Conservation (phyloP, 495 filamentous ascomycete genomes). For the Penicillium parvum region DNA sequence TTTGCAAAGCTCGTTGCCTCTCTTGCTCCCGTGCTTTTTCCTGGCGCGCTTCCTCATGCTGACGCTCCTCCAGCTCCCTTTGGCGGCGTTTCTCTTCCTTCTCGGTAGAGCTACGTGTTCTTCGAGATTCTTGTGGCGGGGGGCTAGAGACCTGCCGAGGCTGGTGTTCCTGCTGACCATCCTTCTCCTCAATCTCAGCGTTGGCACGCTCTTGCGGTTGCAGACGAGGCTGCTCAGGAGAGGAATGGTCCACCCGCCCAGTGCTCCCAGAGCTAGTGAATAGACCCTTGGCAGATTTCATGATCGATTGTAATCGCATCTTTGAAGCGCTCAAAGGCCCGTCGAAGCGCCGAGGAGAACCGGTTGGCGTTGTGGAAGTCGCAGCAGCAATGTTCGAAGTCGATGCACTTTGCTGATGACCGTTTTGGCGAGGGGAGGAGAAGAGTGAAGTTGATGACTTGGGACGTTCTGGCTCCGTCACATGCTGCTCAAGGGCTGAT, state of each 20-base stretch:
- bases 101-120: constrained; percentile 72
- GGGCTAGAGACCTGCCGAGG: constrained; percentile 27
- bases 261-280: constrained; percentile 76
- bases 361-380: constrained; percentile 60
- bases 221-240: constrained; percentile 30
- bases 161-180: constrained; percentile 11
- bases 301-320: constrained; percentile 77
- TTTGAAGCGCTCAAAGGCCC: constrained; percentile 85
- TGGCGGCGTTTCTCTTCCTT: constrained; percentile 60
- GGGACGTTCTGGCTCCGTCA: constrained; percentile 24
- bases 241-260: constrained; percentile 60
- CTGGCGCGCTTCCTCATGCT: constrained; percentile 52
- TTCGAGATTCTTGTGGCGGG: constrained; percentile 47
- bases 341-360: constrained; percentile 69
- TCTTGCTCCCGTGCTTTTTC: constrained; percentile 67
- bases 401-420: constrained; percentile 59
- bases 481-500: constrained; percentile 6
- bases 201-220: constrained; percentile 16
- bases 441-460: constrained; percentile 45
- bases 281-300: constrained; percentile 78
- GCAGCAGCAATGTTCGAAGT: constrained; percentile 52
- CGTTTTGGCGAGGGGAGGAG: constrained; percentile 46
- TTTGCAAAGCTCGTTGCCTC: constrained; percentile 46
- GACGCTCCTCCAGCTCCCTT: constrained; percentile 52
- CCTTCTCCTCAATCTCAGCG: constrained; percentile 9